Conservation (phyloP, 495 filamentous ascomycete species). For the Haplographium delicatum region DNA sequence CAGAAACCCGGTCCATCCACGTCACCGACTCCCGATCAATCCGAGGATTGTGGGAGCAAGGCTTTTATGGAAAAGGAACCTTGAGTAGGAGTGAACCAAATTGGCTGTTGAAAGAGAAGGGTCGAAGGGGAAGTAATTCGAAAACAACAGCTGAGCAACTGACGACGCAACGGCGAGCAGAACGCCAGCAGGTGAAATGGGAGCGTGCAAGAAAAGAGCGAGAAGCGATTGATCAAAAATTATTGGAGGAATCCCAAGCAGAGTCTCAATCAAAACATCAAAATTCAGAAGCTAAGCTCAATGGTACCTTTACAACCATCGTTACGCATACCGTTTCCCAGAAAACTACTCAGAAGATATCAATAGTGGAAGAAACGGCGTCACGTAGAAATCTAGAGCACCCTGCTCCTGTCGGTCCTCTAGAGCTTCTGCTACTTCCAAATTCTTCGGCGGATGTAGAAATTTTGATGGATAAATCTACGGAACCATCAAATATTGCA, state of each 20-base stretch:
- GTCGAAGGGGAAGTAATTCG: slow-evolving; percentile 56
- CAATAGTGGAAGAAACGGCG: not conserved
- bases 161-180: slow-evolving; percentile 70
- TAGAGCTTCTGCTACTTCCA: slow-evolving; percentile 33
- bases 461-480: too few species aligned
- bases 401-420: slow-evolving; percentile 30
- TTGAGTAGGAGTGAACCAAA: slow-evolving; percentile 90
- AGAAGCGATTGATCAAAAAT: slow-evolving; percentile 68
- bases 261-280: not conserved
- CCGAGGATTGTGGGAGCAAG: slow-evolving; percentile 84
- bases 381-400: not conserved
- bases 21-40: slow-evolving; percentile 71
- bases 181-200: slow-evolving; percentile 79
- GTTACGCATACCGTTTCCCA: not conserved
- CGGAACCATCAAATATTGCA: not conserved
- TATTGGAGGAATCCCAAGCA: slow-evolving; percentile 53
- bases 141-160: slow-evolving; percentile 66
- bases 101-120: slow-evolving; percentile 82
- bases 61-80: slow-evolving; percentile 92
- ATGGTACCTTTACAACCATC: not conserved
- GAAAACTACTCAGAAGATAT: too few species aligned
- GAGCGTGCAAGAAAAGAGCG: slow-evolving; percentile 82
- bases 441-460: slow-evolving; percentile 24
- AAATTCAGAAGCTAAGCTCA: not conserved
- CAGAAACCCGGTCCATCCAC: slow-evolving; percentile 76